phyloP scores from a whole-genome alignment of 768 basidiomycete species.

The Ramaria rubella region DNA sequence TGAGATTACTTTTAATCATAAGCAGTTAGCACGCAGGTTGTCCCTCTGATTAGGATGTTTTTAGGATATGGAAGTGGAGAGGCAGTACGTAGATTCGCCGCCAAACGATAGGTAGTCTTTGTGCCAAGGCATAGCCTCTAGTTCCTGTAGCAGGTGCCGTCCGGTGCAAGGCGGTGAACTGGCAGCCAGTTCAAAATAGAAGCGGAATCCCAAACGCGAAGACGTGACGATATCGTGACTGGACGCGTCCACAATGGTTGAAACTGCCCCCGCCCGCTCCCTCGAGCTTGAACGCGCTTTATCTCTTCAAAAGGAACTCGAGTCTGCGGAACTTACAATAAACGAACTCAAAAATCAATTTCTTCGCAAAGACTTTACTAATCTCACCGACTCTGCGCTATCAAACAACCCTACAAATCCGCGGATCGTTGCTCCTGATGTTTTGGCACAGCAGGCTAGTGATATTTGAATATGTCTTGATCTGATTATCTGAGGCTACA shows the following conservation, averaged over 20 bases:
- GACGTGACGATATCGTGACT: constrained; percentile 4
- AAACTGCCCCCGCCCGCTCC: not conserved
- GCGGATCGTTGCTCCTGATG: constrained; percentile 48
- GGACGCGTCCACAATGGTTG: constrained; percentile 2
- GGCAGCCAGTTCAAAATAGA: no score
- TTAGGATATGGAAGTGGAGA: no score
- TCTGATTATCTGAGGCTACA: not conserved
- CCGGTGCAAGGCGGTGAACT: no score
- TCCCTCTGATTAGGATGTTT: no score
- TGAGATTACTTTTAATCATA: no score
- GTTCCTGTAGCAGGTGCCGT: no score
- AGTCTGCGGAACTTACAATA: constrained; percentile 6
- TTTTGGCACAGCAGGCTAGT: constrained; percentile 56
- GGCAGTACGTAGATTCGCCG: no score
- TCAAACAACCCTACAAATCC: constrained; percentile 29
- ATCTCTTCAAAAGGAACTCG: constrained; percentile 3
- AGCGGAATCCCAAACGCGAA: no score
- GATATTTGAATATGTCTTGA: not conserved
- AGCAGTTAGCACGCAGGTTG: no score
- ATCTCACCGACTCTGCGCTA: constrained; percentile 1
- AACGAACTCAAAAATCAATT: constrained; percentile 5
- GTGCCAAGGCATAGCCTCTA: no score
- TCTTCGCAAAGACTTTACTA: constrained; percentile 4
- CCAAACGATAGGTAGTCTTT: no score
- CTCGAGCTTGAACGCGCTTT: constrained; percentile 9